Evolutionary conservation across 2,329 filamentous ascomycete species (phyloP).

Genomic region (Penicillium sp.): DNA sequence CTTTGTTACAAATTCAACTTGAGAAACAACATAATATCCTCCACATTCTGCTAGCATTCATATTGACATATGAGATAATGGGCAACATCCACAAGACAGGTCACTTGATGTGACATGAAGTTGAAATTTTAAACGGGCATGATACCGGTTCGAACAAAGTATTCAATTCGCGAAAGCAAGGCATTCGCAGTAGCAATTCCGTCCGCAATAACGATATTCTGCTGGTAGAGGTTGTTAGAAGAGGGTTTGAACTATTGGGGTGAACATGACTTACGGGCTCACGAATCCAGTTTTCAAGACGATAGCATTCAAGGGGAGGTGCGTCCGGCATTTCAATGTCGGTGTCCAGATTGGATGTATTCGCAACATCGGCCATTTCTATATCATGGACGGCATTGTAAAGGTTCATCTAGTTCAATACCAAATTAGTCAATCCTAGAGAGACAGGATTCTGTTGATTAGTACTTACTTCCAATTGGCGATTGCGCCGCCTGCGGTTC

Average conservation of each 20-base stretch:
- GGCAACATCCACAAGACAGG: no score
- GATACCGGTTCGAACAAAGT: not conserved
- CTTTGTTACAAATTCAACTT: not conserved
- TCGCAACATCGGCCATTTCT: not conserved
- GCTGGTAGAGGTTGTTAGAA: not conserved
- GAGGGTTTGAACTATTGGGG: no score
- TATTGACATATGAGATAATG: no score
- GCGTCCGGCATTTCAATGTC: slow-evolving; percentile 28
- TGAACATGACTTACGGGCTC: not conserved
- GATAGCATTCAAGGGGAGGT: slow-evolving; percentile 9
- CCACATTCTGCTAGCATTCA: no score
- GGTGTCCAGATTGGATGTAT: not conserved
- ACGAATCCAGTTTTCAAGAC: not conserved
- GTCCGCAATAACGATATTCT: slow-evolving; percentile 3
- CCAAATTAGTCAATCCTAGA: not conserved
- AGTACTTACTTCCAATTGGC: not conserved
- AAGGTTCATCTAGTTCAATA: not conserved
- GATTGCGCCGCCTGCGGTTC: not conserved
- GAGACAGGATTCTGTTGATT: not conserved
- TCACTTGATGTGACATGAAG: no score
- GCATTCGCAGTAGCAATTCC: not conserved
- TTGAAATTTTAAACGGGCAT: not conserved
- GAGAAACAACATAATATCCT: no score
- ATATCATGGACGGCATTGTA: not conserved
- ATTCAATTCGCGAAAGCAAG: slow-evolving; percentile 1